Base-by-base conservation (phyloP, 176 grass and related monocot genomes). In the Secale cereale region DNA sequence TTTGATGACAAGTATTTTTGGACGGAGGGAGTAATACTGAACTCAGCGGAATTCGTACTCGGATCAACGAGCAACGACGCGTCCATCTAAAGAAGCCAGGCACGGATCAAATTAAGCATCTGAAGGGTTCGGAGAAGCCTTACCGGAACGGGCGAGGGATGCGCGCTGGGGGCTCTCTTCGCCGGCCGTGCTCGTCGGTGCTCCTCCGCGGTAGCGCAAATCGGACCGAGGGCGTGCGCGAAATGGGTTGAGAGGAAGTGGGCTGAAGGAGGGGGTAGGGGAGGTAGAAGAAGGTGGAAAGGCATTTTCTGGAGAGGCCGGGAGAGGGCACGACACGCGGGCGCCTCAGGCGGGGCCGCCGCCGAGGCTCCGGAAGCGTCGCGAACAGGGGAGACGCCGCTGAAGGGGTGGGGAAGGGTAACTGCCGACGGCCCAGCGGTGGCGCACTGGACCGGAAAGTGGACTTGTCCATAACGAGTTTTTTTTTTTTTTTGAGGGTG, bases 271-370 rank as follows among this genome's bases (percentile, higher is more conserved):
- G 86, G 77, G 65, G 63, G 81, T 65, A 63, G 65, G 59, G 74
- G 50, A 50, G 59, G 83, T 65, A 37, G 69, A 63, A 43, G 54
- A 83, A 63, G 26, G 19, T 68, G 59, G 67, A 16, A n/a, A 59
- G 54, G 33, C 75, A 59, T 48, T 64, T 80, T 92, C 87, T 89
- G 69, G 87, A 89, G 83, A 92, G 20, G 61, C 40, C 86, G 79
- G 25, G 90, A 86, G 15, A 14, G 57, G 30, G 46, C 68, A 12
- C 36, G 82, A 60, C 70, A 78, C 46, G 45, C 82, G 45, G 74
- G 7, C 57, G 76, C 31, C 52, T 56, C 48, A 25, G 54, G 30
- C 65, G 45, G 64, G 25, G 66, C 76, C 78, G 78, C 78, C 30
- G 45, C 73, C 28, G 41, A 52, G 43, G 5, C 1, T 70, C 68